Base-by-base conservation (phyloP, 2,329 filamentous ascomycete genomes). In the Biscogniauxia sp. region DNA sequence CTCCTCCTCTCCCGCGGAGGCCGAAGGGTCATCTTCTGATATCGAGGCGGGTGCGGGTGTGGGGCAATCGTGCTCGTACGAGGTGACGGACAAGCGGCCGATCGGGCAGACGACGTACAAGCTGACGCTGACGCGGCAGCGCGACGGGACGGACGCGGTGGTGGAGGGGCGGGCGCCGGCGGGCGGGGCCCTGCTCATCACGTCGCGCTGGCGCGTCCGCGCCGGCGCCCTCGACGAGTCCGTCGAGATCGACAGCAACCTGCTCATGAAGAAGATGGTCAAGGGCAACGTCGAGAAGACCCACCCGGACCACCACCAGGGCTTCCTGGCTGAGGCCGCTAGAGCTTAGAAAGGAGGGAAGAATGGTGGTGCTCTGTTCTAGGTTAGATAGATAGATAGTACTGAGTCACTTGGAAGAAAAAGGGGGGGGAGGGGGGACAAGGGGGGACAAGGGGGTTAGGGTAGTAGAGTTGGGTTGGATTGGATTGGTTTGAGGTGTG, bases 1-100 rank as follows among this genome's bases (percentile, higher is more conserved):
- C 7, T 41, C 25, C 68, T 54, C 45, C 7, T 66, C 1, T 64
- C 63, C 4, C 67, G 60, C 20, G 52, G 50, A 45, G 19, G 57
- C n/a, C 63, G n/a, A n/a, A n/a, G n/a, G n/a, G n/a, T n/a, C n/a
- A n/a, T n/a, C n/a, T n/a, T n/a, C n/a, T n/a, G n/a, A n/a, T n/a
- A n/a, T n/a, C n/a, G n/a, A n/a, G n/a, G n/a, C n/a, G n/a, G n/a
- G n/a, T n/a, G n/a, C n/a, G n/a, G n/a, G n/a, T n/a, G n/a, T n/a
- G n/a, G n/a, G n/a, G n/a, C n/a, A n/a, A n/a, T n/a, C 68, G 20
- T 68, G 64, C 63, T 57, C 56, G 9, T 72, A 70, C 63, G 62
- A 72, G 55, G 67, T 72, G 53, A 65, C 63, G 51, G 70, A 71
- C 63, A 66, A 64, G 45, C 64, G 66, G 58, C 76, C 89, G 25